Evolutionary conservation across 2,329 filamentous ascomycete genomes (phyloP).

Genomic region (Penicillium sp.): DNA sequence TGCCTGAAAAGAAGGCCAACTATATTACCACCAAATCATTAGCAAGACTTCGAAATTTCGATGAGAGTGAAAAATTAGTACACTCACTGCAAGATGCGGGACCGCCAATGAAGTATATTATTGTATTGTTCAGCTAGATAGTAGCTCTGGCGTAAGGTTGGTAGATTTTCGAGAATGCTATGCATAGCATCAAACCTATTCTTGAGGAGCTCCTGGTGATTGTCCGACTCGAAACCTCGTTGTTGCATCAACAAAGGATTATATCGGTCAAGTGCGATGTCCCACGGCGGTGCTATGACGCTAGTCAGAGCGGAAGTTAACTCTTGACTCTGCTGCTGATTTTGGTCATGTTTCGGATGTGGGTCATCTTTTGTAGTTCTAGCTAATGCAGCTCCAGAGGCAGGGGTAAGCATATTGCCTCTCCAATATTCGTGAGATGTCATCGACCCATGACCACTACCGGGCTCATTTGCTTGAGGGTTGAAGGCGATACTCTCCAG

Average conservation of each 20-base stretch:
- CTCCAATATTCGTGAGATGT: slow-evolving; percentile 1
- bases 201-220: neutral
- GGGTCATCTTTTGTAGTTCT: neutral
- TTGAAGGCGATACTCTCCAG: slow-evolving; percentile 1
- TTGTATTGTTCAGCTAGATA: slow-evolving; percentile 1
- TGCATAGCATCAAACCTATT: neutral
- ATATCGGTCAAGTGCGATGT: neutral
- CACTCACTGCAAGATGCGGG: neutral
- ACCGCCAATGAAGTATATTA: slow-evolving; percentile 1
- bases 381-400: neutral
- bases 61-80: neutral
- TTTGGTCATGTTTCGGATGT: neutral
- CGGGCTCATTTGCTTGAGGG: neutral
- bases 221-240: neutral
- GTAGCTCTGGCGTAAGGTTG: neutral
- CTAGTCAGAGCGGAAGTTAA: neutral
- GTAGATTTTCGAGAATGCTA: neutral
- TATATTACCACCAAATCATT: neutral
- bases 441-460: neutral
- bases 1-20: slow-evolving; percentile 2
- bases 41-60: neutral
- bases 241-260: slow-evolving; percentile 1
- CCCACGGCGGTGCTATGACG: neutral
- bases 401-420: neutral
- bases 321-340: neutral